Base-by-base conservation (phyloP, 2,329 filamentous ascomycete genomes). In the Arthrobotrys entomopaga region DNA sequence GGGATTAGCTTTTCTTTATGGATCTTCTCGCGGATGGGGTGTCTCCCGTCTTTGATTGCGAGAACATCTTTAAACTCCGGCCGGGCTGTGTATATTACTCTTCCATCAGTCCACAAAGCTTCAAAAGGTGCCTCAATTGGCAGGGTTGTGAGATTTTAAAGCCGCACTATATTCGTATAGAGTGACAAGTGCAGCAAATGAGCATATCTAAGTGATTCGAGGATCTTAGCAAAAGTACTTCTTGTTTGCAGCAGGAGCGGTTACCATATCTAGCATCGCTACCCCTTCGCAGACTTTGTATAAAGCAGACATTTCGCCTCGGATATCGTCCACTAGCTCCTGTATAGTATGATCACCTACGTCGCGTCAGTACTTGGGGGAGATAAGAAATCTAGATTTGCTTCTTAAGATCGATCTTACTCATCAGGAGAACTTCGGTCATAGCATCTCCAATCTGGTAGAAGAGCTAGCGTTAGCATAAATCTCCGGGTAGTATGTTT, bases 221-320 rank as follows among this genome's bases (percentile, higher is more conserved):
- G 15, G 7, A 34, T 34, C 6, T 34, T 10, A 34, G 10, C 7
- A 34, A 34, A 2, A 10, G 29, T 10, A 7, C 29, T 53, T 29
- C 19, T 20, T 48, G 11, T 40, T 46, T 46, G 13, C 8, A n/a
- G 1, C n/a, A 22, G 3, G 4, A 15, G 20, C 13, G 24, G 42
- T 40, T 8, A 96, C 84, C 90, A 97, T 94, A 81, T 99, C 95
- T 0, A 97, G 84, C 79, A 96, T 86, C 1, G 91, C 92, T 76
- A 98, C 87, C 11, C 91, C 89, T 80, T 98, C 93, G 77, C 92
- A 95, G 46, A 96, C 87, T 65, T 89, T 89, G 82, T 97, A 97
- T 0, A 99, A 84, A 2, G 85, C 83, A 0, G 90, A 88, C 19
- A 93, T 88, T 72, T 92, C 86, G 0, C 84, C 83, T 38, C 91